phyloP scores from a whole-genome alignment of 169 alveolate genomes.

The Fabrea salina region DNA sequence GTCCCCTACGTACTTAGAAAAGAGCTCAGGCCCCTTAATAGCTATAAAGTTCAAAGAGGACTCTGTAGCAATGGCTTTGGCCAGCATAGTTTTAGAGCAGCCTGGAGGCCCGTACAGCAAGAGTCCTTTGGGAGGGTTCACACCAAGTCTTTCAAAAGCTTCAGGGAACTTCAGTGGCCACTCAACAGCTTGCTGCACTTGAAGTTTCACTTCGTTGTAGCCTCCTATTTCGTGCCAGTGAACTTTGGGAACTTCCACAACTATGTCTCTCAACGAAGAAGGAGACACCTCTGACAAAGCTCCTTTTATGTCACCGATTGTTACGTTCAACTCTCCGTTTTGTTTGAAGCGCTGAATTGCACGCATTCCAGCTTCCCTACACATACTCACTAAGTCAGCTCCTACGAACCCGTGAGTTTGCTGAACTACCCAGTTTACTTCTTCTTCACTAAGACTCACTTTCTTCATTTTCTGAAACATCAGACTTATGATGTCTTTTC shows the following conservation, averaged over 20 bases:
- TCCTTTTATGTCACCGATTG: background rate
- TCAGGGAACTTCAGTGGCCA: slow-evolving; percentile 95
- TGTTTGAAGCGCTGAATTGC: slow-evolving; percentile 30
- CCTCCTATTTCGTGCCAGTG: slow-evolving; percentile 99
- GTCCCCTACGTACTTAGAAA: slow-evolving; percentile 99
- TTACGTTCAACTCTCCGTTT: background rate
- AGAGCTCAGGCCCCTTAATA: slow-evolving; percentile 99
- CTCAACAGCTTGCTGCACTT: slow-evolving; percentile 94
- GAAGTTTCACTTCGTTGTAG: slow-evolving; percentile 89
- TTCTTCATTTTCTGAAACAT: slow-evolving; percentile 37
- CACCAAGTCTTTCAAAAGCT: slow-evolving; percentile 82
- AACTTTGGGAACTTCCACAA: slow-evolving; percentile 93
- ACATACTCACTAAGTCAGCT: slow-evolving; percentile 63
- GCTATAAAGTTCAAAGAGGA: slow-evolving; percentile 96
- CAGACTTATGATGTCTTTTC: slow-evolving; percentile 83
- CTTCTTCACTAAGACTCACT: slow-evolving; percentile 39
- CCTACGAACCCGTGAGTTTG: slow-evolving; percentile 84
- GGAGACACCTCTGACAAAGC: slow-evolving; percentile 15
- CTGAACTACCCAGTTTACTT: slow-evolving; percentile 58
- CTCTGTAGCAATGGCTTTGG: slow-evolving; percentile 99
- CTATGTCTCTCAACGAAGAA: slow-evolving; percentile 69
- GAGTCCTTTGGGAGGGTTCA: slow-evolving; percentile 95
- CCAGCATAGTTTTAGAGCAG: slow-evolving; percentile 98
- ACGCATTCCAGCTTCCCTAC: slow-evolving; percentile 42
- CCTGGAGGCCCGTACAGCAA: slow-evolving; percentile 99